phyloP scores from a whole-genome alignment of 1,284 basidiomycete species.

The Ganoderma boninense region DNA sequence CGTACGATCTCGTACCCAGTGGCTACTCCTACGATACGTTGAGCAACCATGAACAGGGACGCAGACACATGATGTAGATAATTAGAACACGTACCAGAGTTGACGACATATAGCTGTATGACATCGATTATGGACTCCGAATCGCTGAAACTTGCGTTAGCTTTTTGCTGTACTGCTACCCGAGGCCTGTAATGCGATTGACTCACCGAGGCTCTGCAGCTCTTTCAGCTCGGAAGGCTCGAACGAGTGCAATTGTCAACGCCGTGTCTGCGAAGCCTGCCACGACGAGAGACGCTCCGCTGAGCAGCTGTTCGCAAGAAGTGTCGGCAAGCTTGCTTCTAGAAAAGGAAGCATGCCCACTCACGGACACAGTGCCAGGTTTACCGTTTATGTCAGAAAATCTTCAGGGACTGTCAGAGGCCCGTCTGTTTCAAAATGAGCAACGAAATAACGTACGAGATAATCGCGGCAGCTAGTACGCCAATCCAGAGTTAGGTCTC shows the following conservation, averaged over 20 bases:
- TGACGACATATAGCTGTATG: slow-evolving; percentile 10
- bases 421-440: neutral
- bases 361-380: neutral
- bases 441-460: neutral
- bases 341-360: neutral
- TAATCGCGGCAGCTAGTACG: neutral
- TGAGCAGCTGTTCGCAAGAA: neutral
- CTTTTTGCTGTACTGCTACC: neutral
- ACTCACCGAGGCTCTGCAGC: neutral
- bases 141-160: neutral
- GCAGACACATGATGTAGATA: neutral
- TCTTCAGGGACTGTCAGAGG: neutral
- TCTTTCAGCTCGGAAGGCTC: neutral
- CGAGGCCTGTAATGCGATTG: too few species aligned
- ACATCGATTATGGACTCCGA: slow-evolving; percentile 1
- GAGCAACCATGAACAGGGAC: neutral
- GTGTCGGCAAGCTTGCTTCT: neutral
- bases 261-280: slow-evolving; percentile 8
- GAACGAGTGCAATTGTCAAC: slow-evolving; percentile 3
- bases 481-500: neutral
- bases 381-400: neutral
- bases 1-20: slow-evolving; percentile 2
- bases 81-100: slow-evolving; percentile 3
- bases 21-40: slow-evolving; percentile 3
- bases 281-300: neutral